phyloP scores from a whole-genome alignment of 495 filamentous ascomycete genomes.

The Geoglossum glabrum region DNA sequence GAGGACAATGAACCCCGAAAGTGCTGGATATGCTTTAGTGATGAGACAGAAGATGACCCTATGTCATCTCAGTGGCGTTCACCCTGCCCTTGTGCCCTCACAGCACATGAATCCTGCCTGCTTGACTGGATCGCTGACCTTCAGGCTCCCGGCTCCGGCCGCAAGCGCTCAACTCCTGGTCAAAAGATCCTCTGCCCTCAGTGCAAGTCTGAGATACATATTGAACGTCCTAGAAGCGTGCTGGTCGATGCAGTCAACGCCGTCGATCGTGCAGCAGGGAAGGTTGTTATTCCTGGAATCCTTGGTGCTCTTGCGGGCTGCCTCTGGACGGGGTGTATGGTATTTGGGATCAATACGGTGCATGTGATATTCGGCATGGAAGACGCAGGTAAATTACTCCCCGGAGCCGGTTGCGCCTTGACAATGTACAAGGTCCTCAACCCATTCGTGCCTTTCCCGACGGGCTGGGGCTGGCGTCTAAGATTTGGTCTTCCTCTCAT shows the following conservation, averaged over 20 bases:
- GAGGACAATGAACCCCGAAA: constrained; percentile 28
- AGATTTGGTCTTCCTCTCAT: constrained; percentile 40
- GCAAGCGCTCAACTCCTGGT: constrained; percentile 24
- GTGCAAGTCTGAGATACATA: constrained; percentile 61
- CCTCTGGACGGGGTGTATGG: constrained; percentile 28
- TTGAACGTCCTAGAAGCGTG: constrained; percentile 50
- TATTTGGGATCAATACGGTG: constrained; percentile 38
- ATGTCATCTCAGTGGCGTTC: constrained; percentile 55
- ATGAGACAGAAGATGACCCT: constrained; percentile 55
- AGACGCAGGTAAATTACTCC: constrained; percentile 29
- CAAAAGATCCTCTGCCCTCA: constrained; percentile 61
- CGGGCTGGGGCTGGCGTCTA: constrained; percentile 16
- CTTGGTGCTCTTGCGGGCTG: constrained; percentile 11
- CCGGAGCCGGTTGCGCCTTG: constrained; percentile 19
- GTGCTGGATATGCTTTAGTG: constrained; percentile 88
- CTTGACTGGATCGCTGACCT: constrained; percentile 77
- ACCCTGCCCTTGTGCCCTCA: constrained; percentile 74
- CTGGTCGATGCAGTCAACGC: constrained; percentile 38
- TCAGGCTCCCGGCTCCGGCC: constrained; percentile 39
- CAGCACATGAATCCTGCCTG: constrained; percentile 78
- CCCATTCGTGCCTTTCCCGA: constrained; percentile 11
- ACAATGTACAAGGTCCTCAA: constrained; percentile 9
- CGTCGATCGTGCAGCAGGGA: constrained; percentile 32
- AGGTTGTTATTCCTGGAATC: constrained; percentile 33
- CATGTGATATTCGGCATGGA: constrained; percentile 41